phyloP scores from a whole-genome alignment of 176 grass and related monocot genomes.

The Eragrostis nindensis region DNA sequence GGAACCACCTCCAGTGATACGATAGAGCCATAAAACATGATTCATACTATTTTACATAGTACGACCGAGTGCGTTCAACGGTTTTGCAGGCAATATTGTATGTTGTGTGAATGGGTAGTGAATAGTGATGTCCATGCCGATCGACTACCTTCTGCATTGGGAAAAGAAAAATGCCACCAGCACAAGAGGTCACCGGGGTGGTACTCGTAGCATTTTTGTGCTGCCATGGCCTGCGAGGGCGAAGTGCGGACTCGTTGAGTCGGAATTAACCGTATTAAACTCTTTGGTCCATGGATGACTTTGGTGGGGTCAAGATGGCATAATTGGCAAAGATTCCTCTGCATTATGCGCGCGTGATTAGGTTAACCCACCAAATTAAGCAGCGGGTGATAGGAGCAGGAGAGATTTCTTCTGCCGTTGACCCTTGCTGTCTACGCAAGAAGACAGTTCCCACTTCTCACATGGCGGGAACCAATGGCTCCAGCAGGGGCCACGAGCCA shows the following conservation, averaged over 20 bases:
- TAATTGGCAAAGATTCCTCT: neutral
- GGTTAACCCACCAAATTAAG: constrained; percentile 3
- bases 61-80: no score
- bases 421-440: neutral
- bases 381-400: neutral
- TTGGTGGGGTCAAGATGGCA: constrained; percentile 16
- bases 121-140: no score
- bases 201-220: neutral
- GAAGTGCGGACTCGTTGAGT: neutral
- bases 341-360: constrained; percentile 2
- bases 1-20: no score
- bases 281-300: constrained; percentile 23
- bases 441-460: neutral
- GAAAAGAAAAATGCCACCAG: no score
- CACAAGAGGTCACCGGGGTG: no score
- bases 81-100: no score
- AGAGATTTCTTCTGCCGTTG: constrained; percentile 4
- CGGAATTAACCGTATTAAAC: constrained; percentile 23
- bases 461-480: neutral
- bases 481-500: neutral
- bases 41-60: no score
- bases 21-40: no score
- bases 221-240: neutral
- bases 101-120: no score
- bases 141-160: no score